Base-by-base conservation (phyloP, 1,139 yeast genomes). In the Yamadazyma atmosphaerica region DNA sequence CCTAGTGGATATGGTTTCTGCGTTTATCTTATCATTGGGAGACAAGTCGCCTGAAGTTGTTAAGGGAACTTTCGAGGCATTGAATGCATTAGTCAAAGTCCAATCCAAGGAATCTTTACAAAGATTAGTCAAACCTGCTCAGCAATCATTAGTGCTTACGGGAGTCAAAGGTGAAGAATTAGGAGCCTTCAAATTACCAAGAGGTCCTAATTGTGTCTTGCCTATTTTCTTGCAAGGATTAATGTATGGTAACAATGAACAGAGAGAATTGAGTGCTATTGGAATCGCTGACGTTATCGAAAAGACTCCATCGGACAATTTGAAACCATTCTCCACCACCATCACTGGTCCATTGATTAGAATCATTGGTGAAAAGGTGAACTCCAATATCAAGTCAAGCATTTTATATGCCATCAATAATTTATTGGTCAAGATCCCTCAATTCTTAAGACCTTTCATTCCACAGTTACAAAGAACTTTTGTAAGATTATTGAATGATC, bases 401-500 rank as follows among this genome's bases (percentile, higher is more conserved):
- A 92, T 94, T 51, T 72, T 94, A 56, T 74, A 76, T 50, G 95
- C 98, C 1, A 75, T 94, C 61, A 86, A 86, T 55, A 78, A 79
- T 46, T 71, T 94, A 55, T 79, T 94, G 55, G 65, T 68, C 28
- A 87, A 88, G 70, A 86, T 92, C 52, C 97, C 98, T 4, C 88
- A 85, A 56, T 87, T 88, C 60, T 74, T 94, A 62, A 80, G 94
- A 57, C 98, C 99, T 10, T 94, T 94, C 61, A 81, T 92, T 62
- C 99, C 99, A 8, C 99, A 94, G 68, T 73, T 94, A 51, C 98
- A 94, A 66, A 79, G 99, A 61, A 94, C 98, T 1, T 94, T 92
- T 68, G 95, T 94, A 34, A 86, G 95, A 60, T 86, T 96, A 1
- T 72, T 94, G 47, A 77, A 88, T 35, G 98, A 92, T 63, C 73